These are phyloP conservation scores for Cocos nucifera DNA, from an alignment of 176 grass and related monocot species.

Conservation along the genomic window DNA sequence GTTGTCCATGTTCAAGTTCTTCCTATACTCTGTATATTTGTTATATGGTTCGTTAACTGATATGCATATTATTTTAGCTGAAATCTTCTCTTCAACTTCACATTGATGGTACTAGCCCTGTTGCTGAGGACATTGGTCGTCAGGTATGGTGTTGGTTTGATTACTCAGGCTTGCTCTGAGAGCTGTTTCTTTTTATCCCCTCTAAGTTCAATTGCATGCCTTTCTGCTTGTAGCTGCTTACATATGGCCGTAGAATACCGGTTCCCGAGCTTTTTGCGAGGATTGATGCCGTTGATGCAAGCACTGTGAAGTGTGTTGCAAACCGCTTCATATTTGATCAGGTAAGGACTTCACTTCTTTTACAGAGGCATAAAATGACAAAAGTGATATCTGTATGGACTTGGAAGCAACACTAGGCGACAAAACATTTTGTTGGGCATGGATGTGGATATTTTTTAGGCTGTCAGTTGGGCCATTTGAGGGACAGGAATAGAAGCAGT, in stretches of 20 bases:
- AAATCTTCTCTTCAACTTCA: slow-evolving; percentile 97
- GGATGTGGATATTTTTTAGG: no score
- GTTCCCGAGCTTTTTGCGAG: slow-evolving; percentile 83
- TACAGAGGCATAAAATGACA: no score
- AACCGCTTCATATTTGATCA: slow-evolving; percentile 99
- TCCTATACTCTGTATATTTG: neutral
- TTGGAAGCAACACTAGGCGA: no score
- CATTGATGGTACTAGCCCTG: slow-evolving; percentile 80
- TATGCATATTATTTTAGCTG: slow-evolving; percentile 45
- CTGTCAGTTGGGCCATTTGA: no score
- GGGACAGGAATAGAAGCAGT: no score
- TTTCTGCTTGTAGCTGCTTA: slow-evolving; percentile 43
- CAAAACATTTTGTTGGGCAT: no score
- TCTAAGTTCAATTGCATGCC: no score
- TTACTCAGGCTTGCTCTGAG: no score
- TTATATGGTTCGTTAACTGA: slow-evolving; percentile 6
- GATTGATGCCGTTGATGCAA: slow-evolving; percentile 97
- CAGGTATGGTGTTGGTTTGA: slow-evolving; percentile 34
- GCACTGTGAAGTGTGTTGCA: slow-evolving; percentile 79
- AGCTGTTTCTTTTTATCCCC: no score
- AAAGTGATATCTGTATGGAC: no score
- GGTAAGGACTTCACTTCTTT: slow-evolving; percentile 26
- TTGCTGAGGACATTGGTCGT: slow-evolving; percentile 92
- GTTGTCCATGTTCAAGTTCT: neutral
- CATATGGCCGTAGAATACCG: slow-evolving; percentile 89